Evolutionary conservation across 805 yeast species (phyloP), one percentile per base, ranked within the genome.

Genomic region (Metschnikowia lochheadii): DNA sequence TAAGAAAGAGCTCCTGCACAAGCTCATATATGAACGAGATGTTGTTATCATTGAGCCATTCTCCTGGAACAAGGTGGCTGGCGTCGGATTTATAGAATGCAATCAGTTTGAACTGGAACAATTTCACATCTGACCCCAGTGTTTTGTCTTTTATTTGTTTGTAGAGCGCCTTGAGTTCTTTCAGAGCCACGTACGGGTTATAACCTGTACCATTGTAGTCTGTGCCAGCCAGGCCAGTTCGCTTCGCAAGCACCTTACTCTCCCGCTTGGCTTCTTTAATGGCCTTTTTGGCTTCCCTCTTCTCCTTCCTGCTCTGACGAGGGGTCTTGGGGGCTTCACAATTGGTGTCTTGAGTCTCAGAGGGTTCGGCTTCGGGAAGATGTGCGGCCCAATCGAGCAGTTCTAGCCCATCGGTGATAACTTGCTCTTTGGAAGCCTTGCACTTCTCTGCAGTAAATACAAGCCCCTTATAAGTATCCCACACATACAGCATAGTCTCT

Each of bases 41-140:
- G 56, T 84, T 81, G 58, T 84, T 84, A 60, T 86, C 92, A 58
- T 83, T 84, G 31, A 87, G 67, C 92, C 94, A 87, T 60, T 84
- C 85, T 34, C 79, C 86, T 17, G 84, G 82, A 46, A 73, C 68
- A 14, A 87, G 64, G 56, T 80, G 83, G 41, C 68, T 70, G 8
- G 85, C 55, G 60, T 87, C 94, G 20, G 78, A 79, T 48, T 74
- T 71, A 58, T 81, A 81, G 2, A 85, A 65, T 0, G 85, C 76
- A 7, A 83, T 75, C 53, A 84, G 84, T 48, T 78, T 77, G 57
- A 75, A 80, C 52, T 81, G 81, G 23, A 79, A 62, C 2, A 79
- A 56, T 53, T 69, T 69, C 36, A 60, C 57, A 34, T 61, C 62
- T 51, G 59, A 41, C 43, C 41, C 51, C 10, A 39, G 49, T 37